These are phyloP conservation scores for Diophrys appendiculata DNA, from an alignment of 73 alveolate genomes.

Conservation along the genomic window DNA sequence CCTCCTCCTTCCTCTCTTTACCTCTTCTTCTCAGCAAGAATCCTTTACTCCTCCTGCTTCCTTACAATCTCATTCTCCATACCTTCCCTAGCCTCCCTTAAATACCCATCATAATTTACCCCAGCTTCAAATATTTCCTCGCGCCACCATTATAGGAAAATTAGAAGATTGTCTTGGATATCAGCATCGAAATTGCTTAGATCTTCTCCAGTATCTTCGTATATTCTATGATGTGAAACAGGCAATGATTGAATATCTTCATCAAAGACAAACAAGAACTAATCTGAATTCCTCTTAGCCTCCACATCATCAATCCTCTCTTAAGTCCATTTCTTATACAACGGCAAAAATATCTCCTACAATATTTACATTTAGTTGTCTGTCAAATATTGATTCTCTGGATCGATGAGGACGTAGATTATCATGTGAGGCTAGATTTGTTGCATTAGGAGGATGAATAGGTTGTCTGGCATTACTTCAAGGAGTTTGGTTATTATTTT, in stretches of 20 bases:
- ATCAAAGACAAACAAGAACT: slow-evolving; percentile 44
- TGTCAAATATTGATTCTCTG: no score
- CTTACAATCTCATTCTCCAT: background rate
- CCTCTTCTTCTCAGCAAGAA: background rate
- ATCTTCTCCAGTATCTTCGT: slow-evolving; percentile 33
- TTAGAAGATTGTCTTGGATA: slow-evolving; percentile 14
- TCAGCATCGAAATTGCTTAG: slow-evolving; percentile 1
- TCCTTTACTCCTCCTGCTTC: background rate
- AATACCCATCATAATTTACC: slow-evolving; percentile 30
- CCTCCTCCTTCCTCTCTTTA: background rate
- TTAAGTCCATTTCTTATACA: slow-evolving; percentile 10
- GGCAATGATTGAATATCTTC: slow-evolving; percentile 42
- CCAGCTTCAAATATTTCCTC: slow-evolving; percentile 22
- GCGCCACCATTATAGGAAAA: slow-evolving; percentile 2
- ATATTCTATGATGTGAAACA: slow-evolving; percentile 25
- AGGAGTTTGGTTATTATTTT: no score
- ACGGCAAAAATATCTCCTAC: slow-evolving; percentile 5
- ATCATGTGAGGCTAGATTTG: no score
- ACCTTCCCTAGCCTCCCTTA: slow-evolving; percentile 8
- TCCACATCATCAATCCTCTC: slow-evolving; percentile 33
- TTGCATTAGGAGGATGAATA: no score
- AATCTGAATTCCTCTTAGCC: slow-evolving; percentile 37
- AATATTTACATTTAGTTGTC: no score
- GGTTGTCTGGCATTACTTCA: no score
- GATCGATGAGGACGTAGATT: no score